Percentiles rank a stretch among this genome's conserved stretches.
These are phyloP conservation scores for Xylaria venustula DNA, from an alignment of 495 filamentous ascomycete species.

Conservation along the genomic window DNA sequence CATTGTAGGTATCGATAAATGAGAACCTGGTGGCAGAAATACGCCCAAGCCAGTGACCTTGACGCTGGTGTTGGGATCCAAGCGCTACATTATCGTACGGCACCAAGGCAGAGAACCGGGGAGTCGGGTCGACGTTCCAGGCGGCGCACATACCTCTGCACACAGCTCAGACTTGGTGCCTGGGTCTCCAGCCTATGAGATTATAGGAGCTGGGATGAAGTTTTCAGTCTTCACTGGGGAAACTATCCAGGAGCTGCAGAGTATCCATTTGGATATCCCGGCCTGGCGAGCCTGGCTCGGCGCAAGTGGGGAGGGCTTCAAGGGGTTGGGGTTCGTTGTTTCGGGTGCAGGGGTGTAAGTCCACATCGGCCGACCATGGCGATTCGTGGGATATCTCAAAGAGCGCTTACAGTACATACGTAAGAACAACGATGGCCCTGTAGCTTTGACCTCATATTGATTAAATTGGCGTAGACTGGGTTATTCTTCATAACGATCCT, in stretches of 20 bases:
- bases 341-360: slow-evolving; percentile 8
- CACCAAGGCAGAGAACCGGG: not conserved
- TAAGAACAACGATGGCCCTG: not conserved
- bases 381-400: slow-evolving; percentile 8
- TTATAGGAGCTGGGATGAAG: not conserved
- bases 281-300: slow-evolving; percentile 5
- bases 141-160: not conserved
- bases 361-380: slow-evolving; percentile 1
- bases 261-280: not conserved
- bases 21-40: not conserved
- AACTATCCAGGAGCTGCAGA: not conserved
- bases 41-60: not conserved
- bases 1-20: too few species aligned
- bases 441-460: too few species aligned
- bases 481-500: too few species aligned
- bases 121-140: slow-evolving; percentile 7
- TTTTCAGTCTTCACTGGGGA: not conserved
- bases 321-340: slow-evolving; percentile 4
- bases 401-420: not conserved
- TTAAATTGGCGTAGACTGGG: too few species aligned
- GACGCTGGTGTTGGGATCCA: not conserved
- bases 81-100: not conserved
- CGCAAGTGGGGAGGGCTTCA: not conserved
- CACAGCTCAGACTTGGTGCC: not conserved
- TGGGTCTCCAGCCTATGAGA: not conserved